Percentiles rank a stretch among this genome's conserved stretches.
Evolutionary conservation across 2,329 filamentous ascomycete species (phyloP).

Genomic region (Penicillium sp.): DNA sequence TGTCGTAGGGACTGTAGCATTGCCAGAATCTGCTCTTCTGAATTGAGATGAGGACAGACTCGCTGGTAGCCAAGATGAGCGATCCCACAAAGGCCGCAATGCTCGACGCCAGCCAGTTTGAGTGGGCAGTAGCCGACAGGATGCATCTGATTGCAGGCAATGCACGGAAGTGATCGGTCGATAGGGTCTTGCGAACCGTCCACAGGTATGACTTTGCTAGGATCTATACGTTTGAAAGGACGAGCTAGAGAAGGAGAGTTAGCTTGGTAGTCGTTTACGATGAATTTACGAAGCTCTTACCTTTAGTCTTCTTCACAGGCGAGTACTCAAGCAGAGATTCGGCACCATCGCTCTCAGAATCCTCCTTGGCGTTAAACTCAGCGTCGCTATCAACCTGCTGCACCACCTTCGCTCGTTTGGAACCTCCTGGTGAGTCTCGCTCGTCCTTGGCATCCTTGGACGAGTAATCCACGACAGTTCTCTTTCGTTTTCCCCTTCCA

Average conservation of each 20-base stretch:
- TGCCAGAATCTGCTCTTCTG: conserved; percentile 59
- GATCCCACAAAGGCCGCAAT: conserved; percentile 62
- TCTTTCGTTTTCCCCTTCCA: conserved; percentile 76
- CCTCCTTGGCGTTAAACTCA: conserved; percentile 29
- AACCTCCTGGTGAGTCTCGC: conserved; percentile 17
- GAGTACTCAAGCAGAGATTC: conserved; percentile 23
- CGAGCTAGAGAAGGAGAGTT: conserved; percentile 23
- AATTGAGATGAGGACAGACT: conserved; percentile 60
- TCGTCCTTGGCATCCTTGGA: conserved; percentile 16
- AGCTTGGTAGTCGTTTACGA: not conserved
- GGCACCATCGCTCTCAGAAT: conserved; percentile 18
- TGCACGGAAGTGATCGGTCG: conserved; percentile 36
- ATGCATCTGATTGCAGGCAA: conserved; percentile 54
- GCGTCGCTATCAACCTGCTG: conserved; percentile 26
- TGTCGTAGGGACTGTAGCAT: conserved; percentile 62
- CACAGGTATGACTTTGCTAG: conserved; percentile 8
- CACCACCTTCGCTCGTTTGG: conserved; percentile 18
- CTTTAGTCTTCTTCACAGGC: conserved; percentile 23
- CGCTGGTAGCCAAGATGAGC: conserved; percentile 56
- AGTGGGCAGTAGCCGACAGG: conserved; percentile 57
- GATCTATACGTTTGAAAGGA: conserved; percentile 36
- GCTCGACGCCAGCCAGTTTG: conserved; percentile 56
- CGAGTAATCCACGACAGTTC: conserved; percentile 47
- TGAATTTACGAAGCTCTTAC: conserved; percentile 9
- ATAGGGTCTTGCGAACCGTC: not conserved